A percentile compares a stretch with the other conserved stretches of the same genome.
phyloP scores from a whole-genome alignment of 2,329 filamentous ascomycete genomes.

The Ophiostoma fasciatum region DNA sequence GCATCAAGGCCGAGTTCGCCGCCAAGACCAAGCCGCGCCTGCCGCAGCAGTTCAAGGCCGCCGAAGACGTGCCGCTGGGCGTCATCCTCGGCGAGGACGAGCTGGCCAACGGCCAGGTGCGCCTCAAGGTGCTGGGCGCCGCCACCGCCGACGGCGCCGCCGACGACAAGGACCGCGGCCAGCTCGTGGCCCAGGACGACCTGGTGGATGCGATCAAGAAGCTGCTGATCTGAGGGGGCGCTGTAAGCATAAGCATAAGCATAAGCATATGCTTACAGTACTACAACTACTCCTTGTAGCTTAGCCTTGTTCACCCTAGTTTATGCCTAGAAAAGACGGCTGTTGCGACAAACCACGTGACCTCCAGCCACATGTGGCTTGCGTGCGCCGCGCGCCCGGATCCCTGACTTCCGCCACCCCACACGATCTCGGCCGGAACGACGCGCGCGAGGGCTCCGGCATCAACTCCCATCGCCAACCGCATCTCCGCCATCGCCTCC shows the following conservation, averaged over 20 bases:
- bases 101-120: constrained; percentile 66
- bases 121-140: constrained; percentile 62
- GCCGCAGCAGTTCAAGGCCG: constrained; percentile 79
- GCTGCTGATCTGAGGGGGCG: constrained; percentile 9
- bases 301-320: too few relatives aligned
- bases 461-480: too few relatives aligned
- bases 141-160: constrained; percentile 51
- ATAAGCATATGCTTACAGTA: too few relatives aligned
- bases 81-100: constrained; percentile 89
- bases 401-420: too few relatives aligned
- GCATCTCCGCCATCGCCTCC: too few relatives aligned
- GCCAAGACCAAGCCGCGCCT: constrained; percentile 88
- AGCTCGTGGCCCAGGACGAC: constrained; percentile 50
- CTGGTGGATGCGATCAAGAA: constrained; percentile 48
- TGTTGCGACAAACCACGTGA: too few relatives aligned
- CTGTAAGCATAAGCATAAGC: background rate
- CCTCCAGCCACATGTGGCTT: too few relatives aligned
- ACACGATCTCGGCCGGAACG: too few relatives aligned
- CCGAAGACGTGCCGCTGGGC: constrained; percentile 74
- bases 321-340: too few relatives aligned
- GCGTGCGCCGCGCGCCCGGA: too few relatives aligned
- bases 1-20: constrained; percentile 78
- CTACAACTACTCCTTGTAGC: too few relatives aligned
- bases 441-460: too few relatives aligned
- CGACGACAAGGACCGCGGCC: constrained; percentile 81